Evolutionary conservation across 371 early-diverging fungal species (phyloP).

Genomic region (Mucor lusitanicus): DNA sequence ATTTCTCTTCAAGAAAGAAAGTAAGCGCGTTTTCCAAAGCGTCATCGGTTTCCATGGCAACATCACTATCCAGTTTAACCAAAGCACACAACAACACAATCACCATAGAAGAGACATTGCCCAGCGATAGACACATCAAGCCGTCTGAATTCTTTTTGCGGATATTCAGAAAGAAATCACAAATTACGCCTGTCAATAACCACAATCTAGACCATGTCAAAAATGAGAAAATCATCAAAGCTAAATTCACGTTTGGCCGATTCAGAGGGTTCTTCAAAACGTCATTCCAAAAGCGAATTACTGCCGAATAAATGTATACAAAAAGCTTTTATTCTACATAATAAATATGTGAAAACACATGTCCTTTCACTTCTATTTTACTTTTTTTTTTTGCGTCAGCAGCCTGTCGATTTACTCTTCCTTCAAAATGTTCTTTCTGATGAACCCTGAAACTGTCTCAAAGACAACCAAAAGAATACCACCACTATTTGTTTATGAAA

Average conservation of each 20-base stretch:
- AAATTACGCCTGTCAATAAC: constrained; percentile 11
- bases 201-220: background rate
- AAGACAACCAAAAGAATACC: constrained; percentile 93
- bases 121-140: background rate
- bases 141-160: constrained; percentile 6
- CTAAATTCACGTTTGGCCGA: constrained; percentile 3
- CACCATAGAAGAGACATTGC: background rate
- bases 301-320: constrained; percentile 8
- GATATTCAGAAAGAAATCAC: constrained; percentile 21
- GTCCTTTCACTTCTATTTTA: background rate
- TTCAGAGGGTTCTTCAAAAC: constrained; percentile 12
- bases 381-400: background rate
- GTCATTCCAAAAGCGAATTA: constrained; percentile 20
- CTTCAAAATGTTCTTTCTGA: constrained; percentile 73
- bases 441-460: constrained; percentile 84
- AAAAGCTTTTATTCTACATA: background rate
- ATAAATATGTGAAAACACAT: constrained; percentile 4
- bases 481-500: constrained; percentile 34
- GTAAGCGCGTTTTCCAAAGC: background rate
- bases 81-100: background rate
- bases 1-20: constrained; percentile 14
- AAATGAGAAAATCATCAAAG: constrained; percentile 7
- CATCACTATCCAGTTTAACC: background rate
- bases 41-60: constrained; percentile 2
- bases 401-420: constrained; percentile 23